These are phyloP conservation scores for Primulina eburnea DNA, from an alignment of 257 asterid genomes.

Conservation along the genomic window DNA sequence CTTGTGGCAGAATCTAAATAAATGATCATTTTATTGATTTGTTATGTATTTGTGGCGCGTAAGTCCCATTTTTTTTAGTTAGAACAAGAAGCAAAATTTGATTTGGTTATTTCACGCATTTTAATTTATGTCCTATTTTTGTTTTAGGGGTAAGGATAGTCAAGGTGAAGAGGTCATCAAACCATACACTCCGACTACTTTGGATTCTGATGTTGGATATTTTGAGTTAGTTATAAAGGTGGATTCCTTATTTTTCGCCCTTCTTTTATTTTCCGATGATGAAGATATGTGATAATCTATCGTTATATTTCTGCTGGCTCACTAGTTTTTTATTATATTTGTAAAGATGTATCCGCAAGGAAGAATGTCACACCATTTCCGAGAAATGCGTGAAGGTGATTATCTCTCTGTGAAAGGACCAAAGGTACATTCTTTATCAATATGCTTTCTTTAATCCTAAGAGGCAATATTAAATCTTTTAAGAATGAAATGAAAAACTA, in stretches of 20 bases:
- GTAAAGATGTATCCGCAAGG: constrained; percentile 99
- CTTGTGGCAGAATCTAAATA: constrained; percentile 18
- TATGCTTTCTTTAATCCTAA: constrained; percentile 3
- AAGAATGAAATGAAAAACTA: neutral
- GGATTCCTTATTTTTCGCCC: neutral
- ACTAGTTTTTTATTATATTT: constrained; percentile 16
- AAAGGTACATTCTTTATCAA: constrained; percentile 52
- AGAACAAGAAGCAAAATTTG: constrained; percentile 4
- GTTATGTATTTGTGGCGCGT: neutral
- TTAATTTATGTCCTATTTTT: constrained; percentile 9
- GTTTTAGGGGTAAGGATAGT: constrained; percentile 83
- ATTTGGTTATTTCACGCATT: constrained; percentile 1
- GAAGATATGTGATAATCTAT: constrained; percentile 1
- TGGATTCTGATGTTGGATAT: constrained; percentile 94
- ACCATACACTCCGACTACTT: constrained; percentile 95
- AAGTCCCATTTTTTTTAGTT: neutral
- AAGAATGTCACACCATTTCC: constrained; percentile 97
- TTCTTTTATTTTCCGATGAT: constrained; percentile 6
- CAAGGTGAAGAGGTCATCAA: constrained; percentile 96
- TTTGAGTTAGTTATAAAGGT: constrained; percentile 97
- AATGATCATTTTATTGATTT: neutral
- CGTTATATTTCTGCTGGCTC: constrained; percentile 9
- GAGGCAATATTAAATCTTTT: neutral
- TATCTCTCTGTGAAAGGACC: constrained; percentile 91
- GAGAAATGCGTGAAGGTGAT: constrained; percentile 91